phyloP scores from a whole-genome alignment of 2,329 filamentous ascomycete genomes.

The Dothideomycetes sp. region DNA sequence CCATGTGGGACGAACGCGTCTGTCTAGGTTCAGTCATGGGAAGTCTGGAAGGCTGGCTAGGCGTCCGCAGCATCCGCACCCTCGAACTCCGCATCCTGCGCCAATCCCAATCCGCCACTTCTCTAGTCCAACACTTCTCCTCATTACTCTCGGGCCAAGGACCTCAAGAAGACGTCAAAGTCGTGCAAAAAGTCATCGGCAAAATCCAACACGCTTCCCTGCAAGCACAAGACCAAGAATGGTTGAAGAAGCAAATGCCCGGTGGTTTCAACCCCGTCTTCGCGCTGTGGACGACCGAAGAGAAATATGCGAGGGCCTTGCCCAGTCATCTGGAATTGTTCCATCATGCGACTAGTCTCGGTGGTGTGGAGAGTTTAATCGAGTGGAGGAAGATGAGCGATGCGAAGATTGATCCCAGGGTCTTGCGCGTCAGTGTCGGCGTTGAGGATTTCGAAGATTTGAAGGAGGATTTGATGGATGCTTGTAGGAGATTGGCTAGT shows the following conservation, averaged over 20 bases:
- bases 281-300: constrained; percentile 55
- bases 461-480: constrained; percentile 60
- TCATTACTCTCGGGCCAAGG: constrained; percentile 34
- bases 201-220: constrained; percentile 69
- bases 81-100: constrained; percentile 71
- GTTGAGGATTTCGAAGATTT: constrained; percentile 83
- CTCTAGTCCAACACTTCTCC: constrained; percentile 64
- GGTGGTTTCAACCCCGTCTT: constrained; percentile 86
- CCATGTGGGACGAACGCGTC: constrained; percentile 60
- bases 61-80: constrained; percentile 75
- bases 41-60: constrained; percentile 84
- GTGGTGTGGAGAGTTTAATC: constrained; percentile 89
- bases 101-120: constrained; percentile 62
- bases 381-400: constrained; percentile 95
- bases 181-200: constrained; percentile 47
- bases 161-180: constrained; percentile 32
- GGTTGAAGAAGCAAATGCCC: constrained; percentile 84
- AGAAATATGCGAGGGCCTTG: constrained; percentile 54
- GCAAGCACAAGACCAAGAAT: constrained; percentile 58
- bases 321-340: constrained; percentile 75
- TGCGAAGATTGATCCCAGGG: constrained; percentile 54
- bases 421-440: constrained; percentile 77
- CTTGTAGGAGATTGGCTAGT: no score
- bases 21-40: constrained; percentile 79
- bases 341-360: constrained; percentile 88